Evolutionary conservation across 352 stramenopile species (phyloP).

Genomic region (Phytophthora melonis): DNA sequence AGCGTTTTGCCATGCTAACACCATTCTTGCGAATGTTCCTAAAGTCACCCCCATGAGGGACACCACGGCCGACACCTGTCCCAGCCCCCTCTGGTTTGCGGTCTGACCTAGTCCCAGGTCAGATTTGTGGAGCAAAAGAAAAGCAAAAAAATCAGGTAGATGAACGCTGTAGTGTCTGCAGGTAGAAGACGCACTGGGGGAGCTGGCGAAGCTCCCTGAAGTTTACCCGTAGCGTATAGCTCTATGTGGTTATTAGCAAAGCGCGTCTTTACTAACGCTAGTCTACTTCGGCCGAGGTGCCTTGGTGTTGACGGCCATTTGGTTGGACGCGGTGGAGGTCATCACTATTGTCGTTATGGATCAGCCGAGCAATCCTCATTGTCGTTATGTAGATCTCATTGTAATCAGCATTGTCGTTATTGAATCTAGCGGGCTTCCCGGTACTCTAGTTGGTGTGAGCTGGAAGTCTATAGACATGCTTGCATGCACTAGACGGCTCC

Average conservation of each 20-base stretch:
- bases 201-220: background rate
- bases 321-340: background rate
- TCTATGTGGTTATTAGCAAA: background rate
- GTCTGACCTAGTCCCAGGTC: too few species aligned
- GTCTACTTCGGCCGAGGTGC: background rate
- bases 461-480: background rate
- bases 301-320: background rate
- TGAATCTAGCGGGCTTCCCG: background rate
- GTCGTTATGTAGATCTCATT: background rate
- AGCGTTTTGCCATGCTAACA: too few species aligned
- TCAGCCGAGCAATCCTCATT: background rate
- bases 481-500: too few species aligned
- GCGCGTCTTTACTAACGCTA: background rate
- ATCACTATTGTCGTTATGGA: background rate
- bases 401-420: background rate
- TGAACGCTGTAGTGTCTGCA: background rate
- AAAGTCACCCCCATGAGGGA: too few species aligned
- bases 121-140: too few species aligned
- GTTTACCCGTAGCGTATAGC: background rate
- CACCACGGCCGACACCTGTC: too few species aligned
- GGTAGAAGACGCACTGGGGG: background rate
- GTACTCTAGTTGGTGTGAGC: too few species aligned
- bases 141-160: too few species aligned
- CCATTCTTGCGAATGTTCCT: too few species aligned
- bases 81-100: too few species aligned